Base-by-base conservation (phyloP, 805 yeast species). In the Cyberlindnera americana region DNA sequence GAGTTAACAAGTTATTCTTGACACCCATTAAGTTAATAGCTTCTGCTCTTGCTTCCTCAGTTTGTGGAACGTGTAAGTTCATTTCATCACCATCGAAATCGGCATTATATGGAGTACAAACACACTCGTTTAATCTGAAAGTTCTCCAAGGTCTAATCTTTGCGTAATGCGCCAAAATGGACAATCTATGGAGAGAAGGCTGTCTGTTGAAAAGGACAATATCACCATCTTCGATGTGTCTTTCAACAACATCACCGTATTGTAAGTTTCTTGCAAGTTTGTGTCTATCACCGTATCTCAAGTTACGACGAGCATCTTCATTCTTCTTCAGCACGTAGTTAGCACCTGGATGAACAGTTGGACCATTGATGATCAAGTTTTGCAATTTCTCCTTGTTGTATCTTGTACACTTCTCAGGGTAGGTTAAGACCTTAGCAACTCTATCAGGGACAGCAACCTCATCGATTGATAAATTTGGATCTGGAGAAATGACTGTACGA, bases 81-180 rank as follows among this genome's bases (percentile, higher is more conserved):
- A 93, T 93, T 64, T 93, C 99, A 66, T 93, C 99, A 66, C 99
- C 99, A 64, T 93, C 99, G 61, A 93, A 93, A 75, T 93, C 99
- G 28, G 99, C 99, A 62, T 95, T 95, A 66, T 93, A 93, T 2
- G 99, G 99, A 0, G 99, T 93, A 69, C 99, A 93, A 9, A 93
- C 99, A 82, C 99, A 93, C 65, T 93, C 98, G 60, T 93, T 93
- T 52, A 93, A 73, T 52, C 99, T 73, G 68, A 93, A 87, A 2
- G 99, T 93, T 67, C 99, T 76, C 98, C 98, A 93, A 0, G 99
- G 99, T 57, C 95, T 77, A 53, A 93, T 82, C 59, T 88, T 90
- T 33, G 96, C 99, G 64, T 82, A 90, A 70, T 93, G 99, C 2
- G 97, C 83, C 50, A 93, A 70, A 64, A 93, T 93, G 3, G 97